Base-by-base conservation (phyloP, 441 rosid species). In the Adansonia grandidieri region DNA sequence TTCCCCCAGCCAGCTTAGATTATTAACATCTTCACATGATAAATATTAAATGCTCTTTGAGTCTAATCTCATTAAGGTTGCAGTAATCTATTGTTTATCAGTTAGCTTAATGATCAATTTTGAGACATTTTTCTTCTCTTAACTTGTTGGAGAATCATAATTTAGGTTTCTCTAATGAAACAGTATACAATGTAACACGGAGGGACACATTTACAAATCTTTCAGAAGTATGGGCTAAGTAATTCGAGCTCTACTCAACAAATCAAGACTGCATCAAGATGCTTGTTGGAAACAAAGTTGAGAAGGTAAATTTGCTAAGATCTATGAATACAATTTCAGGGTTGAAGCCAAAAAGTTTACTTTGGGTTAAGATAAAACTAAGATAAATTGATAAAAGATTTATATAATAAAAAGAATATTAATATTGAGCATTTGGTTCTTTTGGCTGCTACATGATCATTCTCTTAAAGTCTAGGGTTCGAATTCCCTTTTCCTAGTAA, bases 271-370 rank as follows among this genome's bases (percentile, higher is more conserved):
- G 87, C 84, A 80, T 87, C 83, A 87, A 84, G 81, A 81, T 88
- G 90, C 90, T 88, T 44, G 86, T 87, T 60, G 90, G 87, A 22
- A 87, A 87, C 81, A 87, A 87, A 86, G 87, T 87, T 2, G 90
- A 87, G 72, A 87, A 83, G 88, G 88, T 86, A 84, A 44, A 32
- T 56, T 67, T 45, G 9, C 20, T 20, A 19, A 40, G 56, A 17
- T 58, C 3, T 15, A 56, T 45, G 37, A 11, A 9, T 42, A 64
- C 50, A 2, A 15, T 0, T 56, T 40, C 44, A 40, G 44, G 44
- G 44, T 4, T 40, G 44, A 40, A 40, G 6, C 44, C 44, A 40
- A 5, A 40, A 40, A 40, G 32, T 40, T 40, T 40, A 40, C 44
- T 5, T 40, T 40, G 44, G 44, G 44, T 6, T 0, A 40, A 40